Evolutionary conservation across 1,284 basidiomycete genomes (phyloP).

Genomic region (Rhodotorula sp.): DNA sequence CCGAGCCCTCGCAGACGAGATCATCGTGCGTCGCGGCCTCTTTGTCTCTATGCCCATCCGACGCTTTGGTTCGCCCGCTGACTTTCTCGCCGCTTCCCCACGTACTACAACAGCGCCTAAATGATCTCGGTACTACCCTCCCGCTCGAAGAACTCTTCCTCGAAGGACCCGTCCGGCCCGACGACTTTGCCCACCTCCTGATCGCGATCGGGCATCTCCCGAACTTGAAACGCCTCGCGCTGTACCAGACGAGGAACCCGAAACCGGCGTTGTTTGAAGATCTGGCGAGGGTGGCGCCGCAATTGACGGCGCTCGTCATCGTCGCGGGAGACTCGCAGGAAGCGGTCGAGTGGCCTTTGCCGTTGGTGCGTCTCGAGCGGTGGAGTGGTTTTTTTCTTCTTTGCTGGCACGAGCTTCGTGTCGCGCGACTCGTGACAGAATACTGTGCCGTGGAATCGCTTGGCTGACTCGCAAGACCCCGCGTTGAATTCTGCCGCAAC

Average conservation of each 20-base stretch:
- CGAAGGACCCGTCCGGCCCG: conserved; percentile 22
- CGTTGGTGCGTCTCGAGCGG: conserved; percentile 17
- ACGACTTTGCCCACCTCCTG: conserved; percentile 23
- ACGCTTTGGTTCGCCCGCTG: too few species aligned
- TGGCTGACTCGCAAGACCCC: too few species aligned
- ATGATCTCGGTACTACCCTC: neutral
- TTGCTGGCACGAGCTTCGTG: too few species aligned
- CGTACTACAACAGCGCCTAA: conserved; percentile 5
- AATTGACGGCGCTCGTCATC: conserved; percentile 25
- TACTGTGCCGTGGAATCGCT: too few species aligned
- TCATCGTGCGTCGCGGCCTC: conserved; percentile 15
- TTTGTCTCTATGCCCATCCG: neutral
- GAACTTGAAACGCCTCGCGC: conserved; percentile 26
- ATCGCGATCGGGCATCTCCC: conserved; percentile 16
- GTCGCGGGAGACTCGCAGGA: conserved; percentile 17
- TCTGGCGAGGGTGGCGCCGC: conserved; percentile 4
- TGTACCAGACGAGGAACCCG: conserved; percentile 33
- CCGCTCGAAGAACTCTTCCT: conserved; percentile 41
- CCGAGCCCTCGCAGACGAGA: conserved; percentile 15
- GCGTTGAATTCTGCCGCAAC: neutral
- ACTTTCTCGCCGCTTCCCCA: too few species aligned
- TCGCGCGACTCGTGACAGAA: too few species aligned
- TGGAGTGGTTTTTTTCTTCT: too few species aligned
- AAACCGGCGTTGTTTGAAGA: conserved; percentile 27
- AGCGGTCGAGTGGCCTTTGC: conserved; percentile 17